Evolutionary conservation across 495 filamentous ascomycete species (phyloP).

Genomic region (Tuber borchii): DNA sequence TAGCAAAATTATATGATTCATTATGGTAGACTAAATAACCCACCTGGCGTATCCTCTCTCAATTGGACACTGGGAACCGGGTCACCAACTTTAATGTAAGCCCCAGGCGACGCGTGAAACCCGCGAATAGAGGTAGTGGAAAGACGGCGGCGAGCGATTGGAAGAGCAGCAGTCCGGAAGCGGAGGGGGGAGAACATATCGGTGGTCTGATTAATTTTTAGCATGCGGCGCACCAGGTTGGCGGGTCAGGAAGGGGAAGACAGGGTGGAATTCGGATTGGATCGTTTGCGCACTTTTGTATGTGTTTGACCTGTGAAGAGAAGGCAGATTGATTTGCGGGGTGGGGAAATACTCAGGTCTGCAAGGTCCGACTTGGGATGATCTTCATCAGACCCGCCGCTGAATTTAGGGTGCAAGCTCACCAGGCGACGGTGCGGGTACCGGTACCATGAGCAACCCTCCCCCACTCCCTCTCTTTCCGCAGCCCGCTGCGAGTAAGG

Average conservation of each 20-base stretch:
- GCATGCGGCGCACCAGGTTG: background rate
- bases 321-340: background rate
- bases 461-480: background rate
- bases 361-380: no score
- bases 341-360: background rate
- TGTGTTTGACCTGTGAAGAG: background rate
- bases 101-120: slow-evolving; percentile 53
- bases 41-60: slow-evolving; percentile 54
- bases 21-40: background rate
- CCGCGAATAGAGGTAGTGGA: slow-evolving; percentile 28
- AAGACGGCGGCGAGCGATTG: background rate
- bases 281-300: background rate
- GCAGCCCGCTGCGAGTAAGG: background rate
- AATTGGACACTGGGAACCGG: slow-evolving; percentile 55
- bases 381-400: background rate
- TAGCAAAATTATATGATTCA: slow-evolving; percentile 27
- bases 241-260: no score
- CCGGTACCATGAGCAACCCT: background rate
- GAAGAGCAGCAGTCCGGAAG: slow-evolving; percentile 12
- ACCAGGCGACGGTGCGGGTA: background rate
- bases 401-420: background rate
- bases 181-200: slow-evolving; percentile 15
- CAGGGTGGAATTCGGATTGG: background rate
- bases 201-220: background rate
- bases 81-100: slow-evolving; percentile 56